These are phyloP conservation scores for Chytriomyces hyalinus DNA, from an alignment of 192 early-diverging fungal genomes.

Conservation along the genomic window DNA sequence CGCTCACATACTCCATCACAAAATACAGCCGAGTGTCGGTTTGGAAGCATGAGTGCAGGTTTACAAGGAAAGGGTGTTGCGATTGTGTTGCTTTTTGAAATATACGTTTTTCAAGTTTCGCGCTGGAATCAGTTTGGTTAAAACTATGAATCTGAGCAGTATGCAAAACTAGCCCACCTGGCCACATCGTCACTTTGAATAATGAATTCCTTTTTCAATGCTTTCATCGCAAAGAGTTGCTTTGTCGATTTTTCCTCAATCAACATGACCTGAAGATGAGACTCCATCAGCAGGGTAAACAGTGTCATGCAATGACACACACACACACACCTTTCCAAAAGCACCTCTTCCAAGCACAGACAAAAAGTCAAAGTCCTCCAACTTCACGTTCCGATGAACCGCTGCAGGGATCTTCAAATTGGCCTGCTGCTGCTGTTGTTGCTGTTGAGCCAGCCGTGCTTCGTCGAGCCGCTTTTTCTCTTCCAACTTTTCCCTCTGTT, in stretches of 20 bases:
- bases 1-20: conserved; percentile 97
- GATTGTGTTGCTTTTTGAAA: conserved; percentile 87
- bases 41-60: conserved; percentile 95
- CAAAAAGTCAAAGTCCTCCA: conserved; percentile 64
- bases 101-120: conserved; percentile 81
- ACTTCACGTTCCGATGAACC: conserved; percentile 38
- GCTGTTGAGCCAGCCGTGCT: conserved; percentile 86
- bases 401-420: conserved; percentile 1
- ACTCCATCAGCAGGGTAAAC: neutral
- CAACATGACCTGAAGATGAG: conserved; percentile 76
- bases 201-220: conserved; percentile 93
- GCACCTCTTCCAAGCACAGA: conserved; percentile 95
- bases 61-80: conserved; percentile 93
- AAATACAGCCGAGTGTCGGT: conserved; percentile 91
- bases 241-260: conserved; percentile 82
- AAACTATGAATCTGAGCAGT: neutral
- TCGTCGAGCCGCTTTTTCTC: conserved; percentile 68
- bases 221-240: conserved; percentile 94
- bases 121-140: neutral
- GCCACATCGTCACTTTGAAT: conserved; percentile 97
- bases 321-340: conserved; percentile 82
- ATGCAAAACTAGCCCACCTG: conserved; percentile 45
- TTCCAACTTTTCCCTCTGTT: conserved; percentile 52
- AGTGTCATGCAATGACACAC: neutral
- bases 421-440: conserved; percentile 33